Base-by-base conservation (phyloP, 768 basidiomycete genomes). In the Wakefieldia striispora region DNA sequence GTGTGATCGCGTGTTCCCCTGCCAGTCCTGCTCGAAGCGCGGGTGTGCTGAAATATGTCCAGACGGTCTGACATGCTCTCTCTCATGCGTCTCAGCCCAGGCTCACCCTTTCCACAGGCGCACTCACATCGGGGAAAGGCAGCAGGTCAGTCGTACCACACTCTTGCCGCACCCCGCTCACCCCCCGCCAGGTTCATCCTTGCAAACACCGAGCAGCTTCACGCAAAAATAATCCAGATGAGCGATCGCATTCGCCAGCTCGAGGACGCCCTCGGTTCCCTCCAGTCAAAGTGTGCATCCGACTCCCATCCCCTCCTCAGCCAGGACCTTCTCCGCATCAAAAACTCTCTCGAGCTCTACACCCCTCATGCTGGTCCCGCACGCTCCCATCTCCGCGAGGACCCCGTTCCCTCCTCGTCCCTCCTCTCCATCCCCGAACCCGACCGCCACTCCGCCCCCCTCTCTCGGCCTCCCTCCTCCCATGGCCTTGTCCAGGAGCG, bases 1-100 rank as follows among this genome's bases (percentile, higher is more conserved):
- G 82, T 84, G 82, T 59, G 82, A 84, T 69, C 80, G 82, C 47
- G 72, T 79, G 5, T 83, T 83, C 58, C 82, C 82, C 21, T 84
- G 82, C 58, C 79, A 82, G 71, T 83, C 82, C 43, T 84, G 82
- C 58, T 78, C 79, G 23, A 84, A 84, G 65, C 71, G 82, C 54
- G 82, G 85, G 2, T 83, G 82, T 55, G 80, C 79, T 4, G 80
- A 78, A 50, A 75, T 82, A 46, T 82, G 81, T 59, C 81, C 81
- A 40, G 81, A 82, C 56, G 81, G 81, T 80, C 42, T 3, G 69
- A 54, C 7, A 2, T 0, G 2, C 8, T 2, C 29, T 14, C 3
- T 4, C 0, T 23, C 6, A 6, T 23, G 6, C n/a, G 9, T 16
- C 1, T 8, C 31, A 49, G n/a, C 50, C n/a, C 31, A 26, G 12